These are phyloP conservation scores for Jacaranda mimosifolia DNA, from an alignment of 257 asterid species.

Conservation along the genomic window DNA sequence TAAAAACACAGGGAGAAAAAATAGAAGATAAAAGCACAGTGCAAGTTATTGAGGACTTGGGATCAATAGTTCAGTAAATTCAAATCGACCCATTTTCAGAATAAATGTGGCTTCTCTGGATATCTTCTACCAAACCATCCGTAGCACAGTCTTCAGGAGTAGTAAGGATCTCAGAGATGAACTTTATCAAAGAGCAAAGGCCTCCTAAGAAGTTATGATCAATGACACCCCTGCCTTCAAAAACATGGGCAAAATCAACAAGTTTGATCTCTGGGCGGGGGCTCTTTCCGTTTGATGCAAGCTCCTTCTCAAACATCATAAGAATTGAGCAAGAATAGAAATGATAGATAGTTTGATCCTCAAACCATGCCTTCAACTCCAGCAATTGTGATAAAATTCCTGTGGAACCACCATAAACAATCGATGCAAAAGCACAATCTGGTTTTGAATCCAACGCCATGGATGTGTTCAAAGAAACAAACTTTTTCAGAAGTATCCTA, in stretches of 20 bases:
- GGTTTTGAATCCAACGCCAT: conserved; percentile 49
- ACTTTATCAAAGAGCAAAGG: conserved; percentile 84
- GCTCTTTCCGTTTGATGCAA: conserved; percentile 51
- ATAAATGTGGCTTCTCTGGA: conserved; percentile 37
- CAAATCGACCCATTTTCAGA: conserved; percentile 47
- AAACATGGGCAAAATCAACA: conserved; percentile 89
- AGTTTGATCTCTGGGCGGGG: conserved; percentile 72
- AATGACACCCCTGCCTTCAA: conserved; percentile 69
- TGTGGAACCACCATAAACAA: conserved; percentile 78
- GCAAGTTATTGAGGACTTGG: neutral
- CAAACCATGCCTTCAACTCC: conserved; percentile 93
- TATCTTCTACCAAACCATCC: conserved; percentile 47
- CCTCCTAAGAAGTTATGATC: conserved; percentile 95
- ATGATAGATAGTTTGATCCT: conserved; percentile 81
- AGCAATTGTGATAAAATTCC: conserved; percentile 80
- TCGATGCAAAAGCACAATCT: conserved; percentile 83
- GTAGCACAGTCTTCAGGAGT: conserved; percentile 49
- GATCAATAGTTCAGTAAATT: conserved; percentile 23
- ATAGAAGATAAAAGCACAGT: neutral
- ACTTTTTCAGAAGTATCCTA: conserved; percentile 58
- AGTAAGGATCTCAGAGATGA: conserved; percentile 73
- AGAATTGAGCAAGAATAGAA: conserved; percentile 80
- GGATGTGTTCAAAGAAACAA: conserved; percentile 63
- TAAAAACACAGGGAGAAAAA: neutral
- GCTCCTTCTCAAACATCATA: conserved; percentile 76